Evolutionary conservation across 768 basidiomycete genomes (phyloP).

Genomic region (Cystobasidium onofrii): DNA sequence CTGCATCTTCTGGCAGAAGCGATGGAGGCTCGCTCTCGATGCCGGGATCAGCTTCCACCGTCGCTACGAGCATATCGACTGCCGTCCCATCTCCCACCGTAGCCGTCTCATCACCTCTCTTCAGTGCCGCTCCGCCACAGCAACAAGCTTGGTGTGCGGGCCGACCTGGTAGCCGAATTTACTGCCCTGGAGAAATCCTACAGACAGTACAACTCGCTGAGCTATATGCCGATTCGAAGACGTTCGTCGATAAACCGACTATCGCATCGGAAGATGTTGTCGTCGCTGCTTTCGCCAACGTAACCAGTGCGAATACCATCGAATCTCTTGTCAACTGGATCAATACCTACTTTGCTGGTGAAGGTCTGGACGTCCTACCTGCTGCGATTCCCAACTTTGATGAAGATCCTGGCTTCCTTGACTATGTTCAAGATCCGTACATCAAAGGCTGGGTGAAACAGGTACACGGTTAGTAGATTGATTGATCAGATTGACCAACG

Average conservation of each 20-base stretch:
- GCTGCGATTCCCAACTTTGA: slow-evolving; percentile 59
- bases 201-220: slow-evolving; percentile 76
- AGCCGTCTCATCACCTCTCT: neutral
- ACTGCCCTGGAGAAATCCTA: slow-evolving; percentile 46
- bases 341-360: slow-evolving; percentile 14
- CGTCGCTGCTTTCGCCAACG: slow-evolving; percentile 13
- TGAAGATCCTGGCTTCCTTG: slow-evolving; percentile 58
- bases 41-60: neutral
- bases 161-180: slow-evolving; percentile 13
- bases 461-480: slow-evolving; percentile 54
- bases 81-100: slow-evolving; percentile 13
- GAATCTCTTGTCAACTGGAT: slow-evolving; percentile 15
- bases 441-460: slow-evolving; percentile 63
- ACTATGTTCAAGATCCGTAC: slow-evolving; percentile 61
- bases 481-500: neutral
- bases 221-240: slow-evolving; percentile 72
- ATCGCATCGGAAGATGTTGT: neutral
- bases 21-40: neutral
- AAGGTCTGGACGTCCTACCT: slow-evolving; percentile 56
- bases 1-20: neutral
- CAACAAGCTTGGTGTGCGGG: slow-evolving; percentile 22
- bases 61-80: slow-evolving; percentile 14
- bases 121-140: neutral
- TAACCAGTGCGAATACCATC: slow-evolving; percentile 10
- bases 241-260: slow-evolving; percentile 53